Evolutionary conservation across 495 filamentous ascomycete genomes (phyloP), one percentile per base, ranked within the genome.

Genomic region (Aspergillus nidulans): DNA sequence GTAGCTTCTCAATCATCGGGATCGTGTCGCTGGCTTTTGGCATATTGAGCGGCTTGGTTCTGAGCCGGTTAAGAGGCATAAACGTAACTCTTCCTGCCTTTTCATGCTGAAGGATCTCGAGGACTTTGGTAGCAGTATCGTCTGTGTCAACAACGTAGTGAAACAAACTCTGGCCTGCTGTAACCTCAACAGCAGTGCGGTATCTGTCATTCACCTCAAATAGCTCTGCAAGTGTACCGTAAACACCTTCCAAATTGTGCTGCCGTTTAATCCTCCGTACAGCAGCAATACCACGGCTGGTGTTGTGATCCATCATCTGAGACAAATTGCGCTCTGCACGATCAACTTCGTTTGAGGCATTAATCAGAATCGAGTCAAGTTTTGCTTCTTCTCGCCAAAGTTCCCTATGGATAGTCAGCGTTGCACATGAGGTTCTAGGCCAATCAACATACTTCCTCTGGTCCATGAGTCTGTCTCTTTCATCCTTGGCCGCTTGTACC

Each of bases 121-220:
- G 77, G 15, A 95, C 84, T 49, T 81, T 81, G 1, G 90, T 89
- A 0, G 91, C 91, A 2, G 92, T 97, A 34, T 87, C 82, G 50
- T 92, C 92, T 36, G 86, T 95, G 67, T 99, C 94, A 42, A 96
- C 91, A 21, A 99, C 90, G 61, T 95, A 95, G 70, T 99, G 90
- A 71, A 99, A 99, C 7, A 99, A 75, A 67, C 90, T 95, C 57
- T 86, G 86, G 6, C 94, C 95, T 8, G 91, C 95, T 4, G 91
- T 94, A 32, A 94, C 88, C 66, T 99, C 94, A 15, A 96, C 89
- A 4, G 94, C 90, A 38, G 89, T 87, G 32, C 90, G 84, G 68
- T 94, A 97, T 45, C 81, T 81, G n/a, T 95, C 90, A 47, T 77
- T 77, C 36, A 96, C 91, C 23, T 88, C 83, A 63, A 97, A 81